These are phyloP conservation scores for Phytophthora sansomeana DNA, from an alignment of 352 stramenopile species.

Conservation along the genomic window DNA sequence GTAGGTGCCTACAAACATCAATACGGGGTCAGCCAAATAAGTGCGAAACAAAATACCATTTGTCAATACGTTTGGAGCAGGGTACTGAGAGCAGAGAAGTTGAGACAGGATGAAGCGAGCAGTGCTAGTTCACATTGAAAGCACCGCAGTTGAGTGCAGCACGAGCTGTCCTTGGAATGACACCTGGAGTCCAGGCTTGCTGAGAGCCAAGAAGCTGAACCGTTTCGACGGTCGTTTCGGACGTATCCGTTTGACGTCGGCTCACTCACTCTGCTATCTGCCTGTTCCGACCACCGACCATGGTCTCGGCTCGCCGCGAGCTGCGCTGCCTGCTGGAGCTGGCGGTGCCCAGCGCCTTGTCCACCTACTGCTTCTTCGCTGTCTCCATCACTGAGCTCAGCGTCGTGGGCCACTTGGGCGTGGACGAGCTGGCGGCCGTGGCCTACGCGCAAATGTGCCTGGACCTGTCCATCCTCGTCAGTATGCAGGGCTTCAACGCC, in stretches of 20 bases:
- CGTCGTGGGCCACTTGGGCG: constrained; percentile 82
- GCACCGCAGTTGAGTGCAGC: too few relatives aligned
- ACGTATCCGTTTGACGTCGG: constrained; percentile 20
- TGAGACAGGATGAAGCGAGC: neutral
- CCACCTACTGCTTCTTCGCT: constrained; percentile 84
- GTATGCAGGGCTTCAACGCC: constrained; percentile 85
- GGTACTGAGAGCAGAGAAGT: neutral
- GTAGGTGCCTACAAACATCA: too few relatives aligned
- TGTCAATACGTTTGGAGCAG: too few relatives aligned
- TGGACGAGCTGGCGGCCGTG: constrained; percentile 80
- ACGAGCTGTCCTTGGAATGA: too few relatives aligned
- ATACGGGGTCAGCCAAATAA: too few relatives aligned
- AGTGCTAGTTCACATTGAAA: neutral
- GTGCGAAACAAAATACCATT: too few relatives aligned
- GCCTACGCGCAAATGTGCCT: constrained; percentile 83
- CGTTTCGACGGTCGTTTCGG: constrained; percentile 4
- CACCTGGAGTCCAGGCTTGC: neutral
- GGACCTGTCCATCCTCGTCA: constrained; percentile 78
- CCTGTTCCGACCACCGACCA: constrained; percentile 8
- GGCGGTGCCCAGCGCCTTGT: constrained; percentile 61
- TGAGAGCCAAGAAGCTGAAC: neutral
- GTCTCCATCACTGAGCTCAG: constrained; percentile 85
- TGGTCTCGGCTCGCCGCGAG: constrained; percentile 46
- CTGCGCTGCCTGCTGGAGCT: constrained; percentile 60
- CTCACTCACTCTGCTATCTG: constrained; percentile 1